Evolutionary conservation across 805 yeast species (phyloP).

Genomic region (Scheffersomyces lignosus): DNA sequence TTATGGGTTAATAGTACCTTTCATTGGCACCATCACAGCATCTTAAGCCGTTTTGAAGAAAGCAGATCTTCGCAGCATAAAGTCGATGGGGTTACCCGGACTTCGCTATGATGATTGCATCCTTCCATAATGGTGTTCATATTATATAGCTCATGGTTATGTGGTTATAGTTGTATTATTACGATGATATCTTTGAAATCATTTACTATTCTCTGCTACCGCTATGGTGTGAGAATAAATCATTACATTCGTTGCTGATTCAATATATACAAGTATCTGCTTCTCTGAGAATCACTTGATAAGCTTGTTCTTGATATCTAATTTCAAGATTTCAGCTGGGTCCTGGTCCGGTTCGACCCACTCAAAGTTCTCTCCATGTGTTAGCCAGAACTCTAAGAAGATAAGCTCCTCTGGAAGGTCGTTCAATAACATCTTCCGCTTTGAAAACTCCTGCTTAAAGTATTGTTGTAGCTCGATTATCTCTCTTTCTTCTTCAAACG

Average conservation of each 20-base stretch:
- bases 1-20: too few relatives aligned
- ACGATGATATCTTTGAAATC: too few relatives aligned
- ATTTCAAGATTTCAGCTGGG: conserved; percentile 36
- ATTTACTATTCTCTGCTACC: too few relatives aligned
- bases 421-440: conserved; percentile 36
- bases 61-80: neutral
- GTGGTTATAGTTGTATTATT: too few relatives aligned
- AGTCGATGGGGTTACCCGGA: neutral
- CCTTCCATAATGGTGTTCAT: too few relatives aligned
- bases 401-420: conserved; percentile 34
- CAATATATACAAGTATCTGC: too few relatives aligned
- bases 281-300: too few relatives aligned
- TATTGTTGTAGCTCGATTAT: conserved; percentile 12
- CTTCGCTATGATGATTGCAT: too few relatives aligned
- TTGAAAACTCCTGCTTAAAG: conserved; percentile 21
- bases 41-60: neutral
- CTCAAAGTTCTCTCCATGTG: conserved; percentile 34
- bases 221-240: too few relatives aligned
- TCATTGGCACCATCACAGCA: neutral
- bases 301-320: neutral
- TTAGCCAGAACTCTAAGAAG: conserved; percentile 38
- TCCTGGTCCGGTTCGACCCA: conserved; percentile 51
- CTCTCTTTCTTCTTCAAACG: neutral
- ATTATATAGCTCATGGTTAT: too few relatives aligned
- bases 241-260: too few relatives aligned